A percentile compares a stretch with the other conserved stretches of the same genome.
Conservation (phyloP, 2,329 filamentous ascomycete species). For the Apiospora malaysiana region DNA sequence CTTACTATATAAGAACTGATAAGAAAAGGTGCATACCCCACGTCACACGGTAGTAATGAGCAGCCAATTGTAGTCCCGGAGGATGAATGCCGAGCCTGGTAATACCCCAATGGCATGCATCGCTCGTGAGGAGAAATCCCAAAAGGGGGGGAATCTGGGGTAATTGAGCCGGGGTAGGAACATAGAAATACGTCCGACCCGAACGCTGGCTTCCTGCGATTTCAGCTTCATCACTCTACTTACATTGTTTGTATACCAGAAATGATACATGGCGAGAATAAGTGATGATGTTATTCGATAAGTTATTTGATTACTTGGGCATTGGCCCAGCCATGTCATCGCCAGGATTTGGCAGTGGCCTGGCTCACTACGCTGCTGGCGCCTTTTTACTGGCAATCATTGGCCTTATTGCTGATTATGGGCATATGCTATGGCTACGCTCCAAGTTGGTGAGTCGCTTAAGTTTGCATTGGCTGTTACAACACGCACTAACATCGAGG, state of each 20-base stretch:
- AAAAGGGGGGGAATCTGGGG: background rate
- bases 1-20: background rate
- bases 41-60: background rate
- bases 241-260: background rate
- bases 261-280: background rate
- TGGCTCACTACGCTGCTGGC: background rate
- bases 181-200: slow-evolving; percentile 8
- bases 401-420: slow-evolving; percentile 49
- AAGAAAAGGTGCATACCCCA: background rate
- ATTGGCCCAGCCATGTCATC: background rate
- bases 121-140: slow-evolving; percentile 7
- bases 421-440: slow-evolving; percentile 54
- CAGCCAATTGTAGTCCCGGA: background rate
- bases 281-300: background rate
- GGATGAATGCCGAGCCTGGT: background rate
- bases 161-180: background rate
- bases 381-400: slow-evolving; percentile 24
- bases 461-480: background rate
- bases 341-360: background rate
- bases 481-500: background rate
- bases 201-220: background rate
- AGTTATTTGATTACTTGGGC: background rate
- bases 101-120: background rate
- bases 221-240: background rate
- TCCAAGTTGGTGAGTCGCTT: slow-evolving; percentile 48